phyloP scores from a whole-genome alignment of 257 asterid species.

The Linderniella brevidens region DNA sequence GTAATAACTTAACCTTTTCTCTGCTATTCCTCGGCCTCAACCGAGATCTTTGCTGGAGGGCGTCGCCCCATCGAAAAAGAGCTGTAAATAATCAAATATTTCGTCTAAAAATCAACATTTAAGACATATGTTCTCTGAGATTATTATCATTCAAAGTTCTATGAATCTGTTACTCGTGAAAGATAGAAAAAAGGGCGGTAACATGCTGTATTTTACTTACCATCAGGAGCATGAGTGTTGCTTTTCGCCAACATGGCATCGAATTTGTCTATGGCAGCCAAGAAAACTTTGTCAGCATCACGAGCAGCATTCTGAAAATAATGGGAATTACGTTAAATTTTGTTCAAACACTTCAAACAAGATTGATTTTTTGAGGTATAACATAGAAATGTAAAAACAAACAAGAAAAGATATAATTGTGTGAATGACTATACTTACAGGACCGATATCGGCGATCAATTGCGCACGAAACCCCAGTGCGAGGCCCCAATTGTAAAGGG shows the following conservation, averaged over 20 bases:
- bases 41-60: constrained; percentile 72
- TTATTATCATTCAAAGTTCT: too few relatives aligned
- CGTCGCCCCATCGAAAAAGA: constrained; percentile 82
- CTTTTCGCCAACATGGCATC: constrained; percentile 82
- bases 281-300: constrained; percentile 76
- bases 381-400: too few relatives aligned
- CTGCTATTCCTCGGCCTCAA: constrained; percentile 55
- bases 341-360: too few relatives aligned
- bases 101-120: too few relatives aligned
- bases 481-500: constrained; percentile 88
- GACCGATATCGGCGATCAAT: constrained; percentile 85
- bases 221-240: constrained; percentile 67
- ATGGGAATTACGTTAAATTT: too few relatives aligned
- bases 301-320: too few relatives aligned
- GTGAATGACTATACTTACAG: constrained; percentile 33
- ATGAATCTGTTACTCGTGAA: too few relatives aligned
- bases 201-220: too few relatives aligned
- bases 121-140: too few relatives aligned
- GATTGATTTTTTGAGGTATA: too few relatives aligned
- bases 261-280: constrained; percentile 91
- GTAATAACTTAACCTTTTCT: constrained; percentile 73
- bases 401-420: too few relatives aligned
- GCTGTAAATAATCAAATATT: constrained; percentile 28
- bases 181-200: too few relatives aligned
- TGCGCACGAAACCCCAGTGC: constrained; percentile 81